Conservation (phyloP, 441 rosid species). For the Macaranga tanarius region DNA sequence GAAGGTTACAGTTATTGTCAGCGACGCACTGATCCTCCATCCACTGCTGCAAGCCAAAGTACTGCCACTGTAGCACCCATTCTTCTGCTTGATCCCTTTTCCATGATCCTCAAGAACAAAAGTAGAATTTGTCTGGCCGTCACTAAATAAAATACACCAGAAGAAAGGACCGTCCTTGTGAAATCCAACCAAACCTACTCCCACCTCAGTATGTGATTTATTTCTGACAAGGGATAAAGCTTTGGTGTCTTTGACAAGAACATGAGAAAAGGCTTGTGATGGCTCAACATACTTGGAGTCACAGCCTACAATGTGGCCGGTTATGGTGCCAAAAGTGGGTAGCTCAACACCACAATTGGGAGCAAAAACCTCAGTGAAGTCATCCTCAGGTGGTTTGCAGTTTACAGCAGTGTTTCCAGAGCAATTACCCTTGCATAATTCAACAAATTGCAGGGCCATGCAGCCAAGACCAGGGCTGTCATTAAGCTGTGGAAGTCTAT, state of each 20-base stretch:
- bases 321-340: constrained; percentile 66
- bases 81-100: constrained; percentile 68
- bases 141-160: constrained; percentile 70
- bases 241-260: constrained; percentile 55
- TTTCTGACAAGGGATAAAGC: constrained; percentile 52
- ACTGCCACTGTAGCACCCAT: constrained; percentile 81
- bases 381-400: constrained; percentile 70
- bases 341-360: constrained; percentile 85
- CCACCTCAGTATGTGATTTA: constrained; percentile 62
- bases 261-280: constrained; percentile 52
- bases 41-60: constrained; percentile 57
- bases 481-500: constrained; percentile 49
- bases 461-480: constrained; percentile 92
- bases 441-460: constrained; percentile 78
- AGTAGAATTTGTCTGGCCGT: constrained; percentile 53
- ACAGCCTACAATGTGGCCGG: constrained; percentile 75
- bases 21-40: constrained; percentile 26
- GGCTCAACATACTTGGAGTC: constrained; percentile 58
- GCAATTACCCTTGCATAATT: constrained; percentile 73
- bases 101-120: constrained; percentile 79
- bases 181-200: constrained; percentile 64
- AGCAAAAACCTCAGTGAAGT: constrained; percentile 76
- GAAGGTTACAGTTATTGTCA: constrained; percentile 21
- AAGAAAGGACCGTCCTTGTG: constrained; percentile 65
- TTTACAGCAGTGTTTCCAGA: constrained; percentile 42